These are phyloP conservation scores for Sugiyamaella neomexicana DNA, from an alignment of 1,139 yeast genomes.

Conservation along the genomic window DNA sequence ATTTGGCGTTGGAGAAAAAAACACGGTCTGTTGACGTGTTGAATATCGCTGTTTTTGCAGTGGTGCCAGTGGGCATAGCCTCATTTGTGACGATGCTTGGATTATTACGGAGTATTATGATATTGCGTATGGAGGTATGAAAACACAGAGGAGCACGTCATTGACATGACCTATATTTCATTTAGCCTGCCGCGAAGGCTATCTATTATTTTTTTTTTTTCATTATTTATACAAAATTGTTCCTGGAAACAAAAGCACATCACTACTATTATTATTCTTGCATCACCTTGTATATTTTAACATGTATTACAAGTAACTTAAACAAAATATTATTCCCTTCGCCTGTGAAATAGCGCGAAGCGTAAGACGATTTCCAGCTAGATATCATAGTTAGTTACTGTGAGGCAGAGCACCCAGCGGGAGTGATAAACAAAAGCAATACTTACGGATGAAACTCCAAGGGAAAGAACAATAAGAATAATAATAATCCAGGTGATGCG, in stretches of 20 bases:
- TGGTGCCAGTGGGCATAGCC: conserved; percentile 94
- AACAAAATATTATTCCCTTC: background rate
- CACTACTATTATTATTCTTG: background rate
- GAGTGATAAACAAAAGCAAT: background rate
- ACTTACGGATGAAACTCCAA: conserved; percentile 57
- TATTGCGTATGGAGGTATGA: conserved; percentile 61
- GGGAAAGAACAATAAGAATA: conserved; percentile 73
- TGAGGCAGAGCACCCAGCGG: too few species aligned
- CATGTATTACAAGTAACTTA: background rate
- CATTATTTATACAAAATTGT: conserved; percentile 3
- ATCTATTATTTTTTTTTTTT: background rate
- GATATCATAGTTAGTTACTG: conserved; percentile 1
- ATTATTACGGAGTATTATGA: conserved; percentile 67
- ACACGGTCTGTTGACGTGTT: conserved; percentile 58
- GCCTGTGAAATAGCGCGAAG: conserved; percentile 47
- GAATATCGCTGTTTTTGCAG: conserved; percentile 91
- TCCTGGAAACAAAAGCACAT: background rate
- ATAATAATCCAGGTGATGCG: conserved; percentile 91
- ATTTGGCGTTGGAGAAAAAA: conserved; percentile 57
- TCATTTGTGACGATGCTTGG: conserved; percentile 92
- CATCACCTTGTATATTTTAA: conserved; percentile 5
- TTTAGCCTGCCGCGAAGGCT: background rate
- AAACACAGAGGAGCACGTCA: background rate
- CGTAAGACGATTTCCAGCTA: conserved; percentile 54
- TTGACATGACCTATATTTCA: background rate